Evolutionary conservation across 345 rosid genomes (phyloP), one percentile per base, ranked within the genome.

Genomic region (Melaleuca alternifolia): DNA sequence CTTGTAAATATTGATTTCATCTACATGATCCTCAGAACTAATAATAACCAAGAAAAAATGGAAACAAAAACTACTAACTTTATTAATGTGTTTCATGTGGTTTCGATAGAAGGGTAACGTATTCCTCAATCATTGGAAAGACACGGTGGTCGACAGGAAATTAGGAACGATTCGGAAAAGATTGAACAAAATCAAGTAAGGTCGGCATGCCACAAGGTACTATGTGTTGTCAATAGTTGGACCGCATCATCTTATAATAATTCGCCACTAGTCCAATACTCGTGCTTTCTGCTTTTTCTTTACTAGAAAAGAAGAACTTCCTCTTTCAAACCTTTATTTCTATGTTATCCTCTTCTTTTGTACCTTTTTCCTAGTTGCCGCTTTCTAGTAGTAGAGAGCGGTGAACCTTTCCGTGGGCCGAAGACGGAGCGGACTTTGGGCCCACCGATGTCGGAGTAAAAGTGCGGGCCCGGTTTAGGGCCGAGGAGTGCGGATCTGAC

Each of bases 251-350:
- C 71, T n/a, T n/a, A 59, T n/a, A 12, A n/a, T 59, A 59, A 59
- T n/a, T 18, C 71, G 0, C 0, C 18, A 59, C 37, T 12, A 59
- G 2, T 15, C n/a, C 16, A n/a, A n/a, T 6, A 12, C 7, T 59
- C 33, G 7, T 2, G 30, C 30, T 13, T 15, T 62, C 14, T 7
- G 0, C 15, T 28, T 61, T 28, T 57, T 26, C 16, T n/a, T 16
- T n/a, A 14, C 37, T 33, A 14, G 41, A 41, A n/a, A n/a, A 59
- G 71, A n/a, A 12, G 6, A 59, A 16, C 33, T 12, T 59, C n/a
- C n/a, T 24, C 13, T 24, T 24, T 24, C 0, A 10, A 2, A n/a
- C 13, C 71, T 59, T 26, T 30, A 4, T 30, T 44, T 30, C 44
- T 16, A 2, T 30, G 10, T 16, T 62, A 30, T 62, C 77, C 23